phyloP scores from a whole-genome alignment of 805 yeast genomes.

The Sugiyamaella valdiviana region DNA sequence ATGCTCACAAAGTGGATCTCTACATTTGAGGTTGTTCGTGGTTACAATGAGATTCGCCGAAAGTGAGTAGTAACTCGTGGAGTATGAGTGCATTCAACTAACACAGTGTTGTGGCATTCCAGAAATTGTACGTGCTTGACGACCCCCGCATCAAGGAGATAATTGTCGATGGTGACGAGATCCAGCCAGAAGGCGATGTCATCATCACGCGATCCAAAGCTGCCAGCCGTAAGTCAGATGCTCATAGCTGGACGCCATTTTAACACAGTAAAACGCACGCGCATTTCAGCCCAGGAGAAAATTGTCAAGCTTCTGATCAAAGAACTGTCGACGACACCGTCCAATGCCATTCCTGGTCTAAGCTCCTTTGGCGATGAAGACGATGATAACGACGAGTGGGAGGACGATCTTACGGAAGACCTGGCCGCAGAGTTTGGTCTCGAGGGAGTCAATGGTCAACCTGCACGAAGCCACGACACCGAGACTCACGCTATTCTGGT shows the following conservation, averaged over 20 bases:
- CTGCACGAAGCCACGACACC: conserved; percentile 13
- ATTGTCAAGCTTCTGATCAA: conserved; percentile 63
- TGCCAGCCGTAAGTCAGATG: conserved; percentile 29
- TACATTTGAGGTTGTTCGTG: conserved; percentile 73
- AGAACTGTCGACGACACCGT: conserved; percentile 62
- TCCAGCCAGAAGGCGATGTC: conserved; percentile 52
- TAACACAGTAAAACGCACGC: conserved; percentile 50
- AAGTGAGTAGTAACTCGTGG: conserved; percentile 24
- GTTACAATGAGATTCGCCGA: conserved; percentile 62
- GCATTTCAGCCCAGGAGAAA: conserved; percentile 62
- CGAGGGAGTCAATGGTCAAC: conserved; percentile 61
- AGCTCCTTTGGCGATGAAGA: conserved; percentile 21
- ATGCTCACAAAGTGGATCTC: conserved; percentile 78
- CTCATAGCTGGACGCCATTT: not conserved
- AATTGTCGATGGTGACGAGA: conserved; percentile 69
- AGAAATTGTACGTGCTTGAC: conserved; percentile 53
- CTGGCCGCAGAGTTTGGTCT: conserved; percentile 69
- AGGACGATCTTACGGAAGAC: conserved; percentile 30
- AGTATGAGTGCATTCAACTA: conserved; percentile 1
- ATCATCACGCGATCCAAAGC: conserved; percentile 86
- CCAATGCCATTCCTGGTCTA: conserved; percentile 39
- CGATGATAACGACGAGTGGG: conserved; percentile 38
- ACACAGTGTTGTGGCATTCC: conserved; percentile 60
- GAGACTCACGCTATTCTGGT: conserved; percentile 22
- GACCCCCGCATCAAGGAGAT: conserved; percentile 48